Evolutionary conservation across 2,329 filamentous ascomycete genomes (phyloP), one percentile per base, ranked within the genome.

Genomic region (Clonostachys rosea): DNA sequence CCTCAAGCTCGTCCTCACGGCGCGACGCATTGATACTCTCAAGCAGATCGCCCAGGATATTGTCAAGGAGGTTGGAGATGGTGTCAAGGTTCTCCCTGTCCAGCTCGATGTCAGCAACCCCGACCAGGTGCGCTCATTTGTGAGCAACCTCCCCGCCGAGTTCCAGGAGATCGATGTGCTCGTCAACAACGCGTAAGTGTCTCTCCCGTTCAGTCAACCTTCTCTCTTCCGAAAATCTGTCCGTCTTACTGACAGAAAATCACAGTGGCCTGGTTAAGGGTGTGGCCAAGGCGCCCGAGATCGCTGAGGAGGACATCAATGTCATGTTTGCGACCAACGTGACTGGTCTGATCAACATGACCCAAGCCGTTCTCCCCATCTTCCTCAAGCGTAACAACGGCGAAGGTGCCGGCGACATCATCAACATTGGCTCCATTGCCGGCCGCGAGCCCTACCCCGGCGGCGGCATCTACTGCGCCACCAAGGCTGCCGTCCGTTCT

Each of bases 321-420:
- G 60, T 84, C 64, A 96, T 97, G 91, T 89, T 96, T 63, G 72
- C 80, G 42, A 97, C 94, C 49, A 99, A 99, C 65, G 91, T 97
- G 45, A 92, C 87, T 3, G 94, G 94, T 30, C 76, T 99, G 34
- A 94, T 99, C 74, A 89, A 92, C 74, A 90, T 97, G 87, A 97
- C 94, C 1, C 94, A 99, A 74, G 89, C 89, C 40, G 75, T 96
- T 39, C 68, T 97, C 17, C 83, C 88, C 44, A 83, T 90, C 62
- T 94, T 92, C 76, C 86, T 90, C 67, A 75, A 80, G 56, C 88
- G 79, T 66, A 81, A 70, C 63, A 78, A 91, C 49, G 86, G 87
- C 50, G 48, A 44, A 24, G 91, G 91, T 47, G 74, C 80, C 41
- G 92, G 92, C 57, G 92, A 97, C 64, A 91, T 99, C 64, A 95